Conservation (phyloP, 2,329 filamentous ascomycete genomes). For the Alternaria brassicicola region DNA sequence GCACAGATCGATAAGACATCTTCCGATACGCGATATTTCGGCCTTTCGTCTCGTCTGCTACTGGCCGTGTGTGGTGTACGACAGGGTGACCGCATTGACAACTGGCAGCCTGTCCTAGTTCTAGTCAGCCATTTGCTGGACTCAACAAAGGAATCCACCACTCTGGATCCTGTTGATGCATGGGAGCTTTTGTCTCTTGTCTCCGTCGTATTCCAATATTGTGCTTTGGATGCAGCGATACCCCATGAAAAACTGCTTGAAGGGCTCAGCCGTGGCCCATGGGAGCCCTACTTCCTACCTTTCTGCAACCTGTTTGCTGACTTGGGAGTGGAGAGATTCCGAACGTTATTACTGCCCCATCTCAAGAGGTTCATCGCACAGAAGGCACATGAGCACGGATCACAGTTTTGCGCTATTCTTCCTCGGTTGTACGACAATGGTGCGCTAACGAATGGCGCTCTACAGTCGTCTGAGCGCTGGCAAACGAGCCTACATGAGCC, state of each 20-base stretch:
- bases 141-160: constrained; percentile 46
- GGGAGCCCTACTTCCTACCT: constrained; percentile 76
- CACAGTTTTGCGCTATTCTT: constrained; percentile 40
- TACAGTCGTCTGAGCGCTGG: constrained; percentile 39
- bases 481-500: constrained; percentile 64
- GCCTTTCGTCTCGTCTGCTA: constrained; percentile 58
- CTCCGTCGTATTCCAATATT: constrained; percentile 73
- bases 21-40: constrained; percentile 50
- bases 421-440: constrained; percentile 36
- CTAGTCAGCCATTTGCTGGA: constrained; percentile 40
- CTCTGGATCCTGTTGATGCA: constrained; percentile 19
- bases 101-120: constrained; percentile 72
- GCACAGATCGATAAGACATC: constrained; percentile 44
- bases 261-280: constrained; percentile 66
- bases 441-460: constrained; percentile 19
- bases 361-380: constrained; percentile 81
- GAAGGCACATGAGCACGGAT: constrained; percentile 41
- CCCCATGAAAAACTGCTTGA: constrained; percentile 71
- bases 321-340: constrained; percentile 75
- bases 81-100: constrained; percentile 73
- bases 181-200: constrained; percentile 54
- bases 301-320: constrained; percentile 85
- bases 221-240: constrained; percentile 79
- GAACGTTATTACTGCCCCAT: constrained; percentile 75
- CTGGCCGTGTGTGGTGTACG: constrained; percentile 78